These are phyloP conservation scores for Prunus salicina DNA, from an alignment of 306 rosid genomes.

Conservation along the genomic window DNA sequence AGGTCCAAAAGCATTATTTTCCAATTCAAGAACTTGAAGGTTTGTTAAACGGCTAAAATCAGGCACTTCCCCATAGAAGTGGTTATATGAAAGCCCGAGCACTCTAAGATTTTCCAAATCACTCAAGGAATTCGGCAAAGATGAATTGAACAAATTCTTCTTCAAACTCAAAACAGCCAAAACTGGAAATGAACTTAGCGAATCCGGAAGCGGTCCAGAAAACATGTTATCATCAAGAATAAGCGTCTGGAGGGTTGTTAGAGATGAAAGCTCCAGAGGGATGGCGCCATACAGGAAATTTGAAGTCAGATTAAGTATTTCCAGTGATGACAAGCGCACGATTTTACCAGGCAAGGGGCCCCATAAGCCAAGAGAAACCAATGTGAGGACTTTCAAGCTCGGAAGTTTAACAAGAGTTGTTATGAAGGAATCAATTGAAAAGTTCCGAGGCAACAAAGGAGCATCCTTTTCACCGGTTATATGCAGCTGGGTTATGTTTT, in stretches of 20 bases:
- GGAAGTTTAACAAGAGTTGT: conserved; percentile 63
- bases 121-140: conserved; percentile 57
- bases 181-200: conserved; percentile 50
- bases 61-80: conserved; percentile 64
- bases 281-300: conserved; percentile 64
- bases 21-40: conserved; percentile 88
- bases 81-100: conserved; percentile 71
- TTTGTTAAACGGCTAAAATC: conserved; percentile 66
- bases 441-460: conserved; percentile 49
- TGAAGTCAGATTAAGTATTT: conserved; percentile 79
- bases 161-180: conserved; percentile 75
- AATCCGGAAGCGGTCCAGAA: conserved; percentile 52
- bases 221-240: conserved; percentile 74
- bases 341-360: conserved; percentile 74
- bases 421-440: conserved; percentile 63
- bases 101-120: conserved; percentile 63
- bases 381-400: conserved; percentile 69
- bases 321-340: conserved; percentile 55
- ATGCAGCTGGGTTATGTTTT: conserved; percentile 74
- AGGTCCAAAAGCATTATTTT: conserved; percentile 77
- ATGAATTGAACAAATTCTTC: conserved; percentile 57
- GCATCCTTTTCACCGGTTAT: conserved; percentile 56
- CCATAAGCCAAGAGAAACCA: conserved; percentile 89
- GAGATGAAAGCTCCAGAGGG: conserved; percentile 66
- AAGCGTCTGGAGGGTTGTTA: conserved; percentile 58